Base-by-base conservation (phyloP, 768 basidiomycete species). In the Neoboletus magnificus region DNA sequence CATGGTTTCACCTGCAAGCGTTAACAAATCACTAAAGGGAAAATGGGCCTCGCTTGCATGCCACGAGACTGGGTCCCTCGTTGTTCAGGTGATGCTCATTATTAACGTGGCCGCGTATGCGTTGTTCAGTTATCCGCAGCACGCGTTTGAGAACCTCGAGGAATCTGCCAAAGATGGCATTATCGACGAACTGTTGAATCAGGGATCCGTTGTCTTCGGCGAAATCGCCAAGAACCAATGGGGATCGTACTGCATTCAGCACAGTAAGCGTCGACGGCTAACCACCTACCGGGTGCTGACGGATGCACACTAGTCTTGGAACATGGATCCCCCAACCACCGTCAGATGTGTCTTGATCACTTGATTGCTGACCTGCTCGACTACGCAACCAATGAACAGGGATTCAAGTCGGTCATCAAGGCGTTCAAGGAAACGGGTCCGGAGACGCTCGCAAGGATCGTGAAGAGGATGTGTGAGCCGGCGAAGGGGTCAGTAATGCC, bases 11-110 rank as follows among this genome's bases (percentile, higher is more conserved):
- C 53, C 7, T 50, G 2, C 18, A 62, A 93, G 91, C 57, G 91
- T 93, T 62, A 93, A 93, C 72, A 89, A 86, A 61, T 89, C 91
- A 0, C 74, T 93, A 59, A 88, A 89, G 62, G 91, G 91, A 20
- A 90, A 91, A 66, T 93, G 91, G 91, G 91, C 91, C 0, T 81
- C 89, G 11, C 79, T 93, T 42, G 91, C 91, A 12, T 93, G 91
- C 65, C 91, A 93, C 64, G 91, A 93, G 73, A 93, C 91, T 0
- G 91, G 91, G 9, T 93, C 90, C 20, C 80, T 93, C 25, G 90
- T 93, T 45, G 90, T 92, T 46, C 90, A 91, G 81, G 90, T 90
- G 64, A 56, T 71, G 49, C 22, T 18, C 16, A 25, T 48, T 30
- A 15, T 29, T 23, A 36, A 44, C 36, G 2, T 5, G n/a, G 12